Conservation (phyloP, 2,329 filamentous ascomycete genomes). For the Microcyclospora pomicola region DNA sequence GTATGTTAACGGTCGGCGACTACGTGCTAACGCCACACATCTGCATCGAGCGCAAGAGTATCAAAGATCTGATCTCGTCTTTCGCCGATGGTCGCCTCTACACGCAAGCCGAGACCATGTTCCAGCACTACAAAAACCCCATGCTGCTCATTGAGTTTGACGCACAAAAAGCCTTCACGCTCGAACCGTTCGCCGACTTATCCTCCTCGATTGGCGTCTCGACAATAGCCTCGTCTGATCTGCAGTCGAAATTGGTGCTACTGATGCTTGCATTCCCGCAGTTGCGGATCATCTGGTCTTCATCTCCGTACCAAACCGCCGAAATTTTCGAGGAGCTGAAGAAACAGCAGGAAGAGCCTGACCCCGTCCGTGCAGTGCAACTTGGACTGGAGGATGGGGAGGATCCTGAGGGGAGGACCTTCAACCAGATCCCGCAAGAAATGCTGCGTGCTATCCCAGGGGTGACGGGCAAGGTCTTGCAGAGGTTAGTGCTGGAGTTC, state of each 20-base stretch:
- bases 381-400: slow-evolving; percentile 55
- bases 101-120: slow-evolving; percentile 86
- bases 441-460: slow-evolving; percentile 80
- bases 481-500: slow-evolving; percentile 55
- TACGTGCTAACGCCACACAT: slow-evolving; percentile 87
- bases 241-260: slow-evolving; percentile 84
- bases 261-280: slow-evolving; percentile 84
- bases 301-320: slow-evolving; percentile 84
- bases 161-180: slow-evolving; percentile 90
- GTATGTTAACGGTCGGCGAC: slow-evolving; percentile 91
- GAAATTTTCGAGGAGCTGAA: slow-evolving; percentile 95
- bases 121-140: slow-evolving; percentile 75
- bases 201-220: slow-evolving; percentile 39
- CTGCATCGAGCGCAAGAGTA: slow-evolving; percentile 86
- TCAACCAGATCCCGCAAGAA: slow-evolving; percentile 77
- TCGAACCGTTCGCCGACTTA: slow-evolving; percentile 46
- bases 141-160: slow-evolving; percentile 97
- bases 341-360: slow-evolving; percentile 75
- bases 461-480: slow-evolving; percentile 64
- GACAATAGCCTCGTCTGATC: slow-evolving; percentile 47
- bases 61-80: slow-evolving; percentile 80
- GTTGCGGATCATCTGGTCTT: slow-evolving; percentile 86
- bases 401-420: slow-evolving; percentile 24
- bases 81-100: slow-evolving; percentile 86
- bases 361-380: slow-evolving; percentile 74